Evolutionary conservation across 139 green algal genomes (phyloP).

Genomic region (Chlorella sp.): DNA sequence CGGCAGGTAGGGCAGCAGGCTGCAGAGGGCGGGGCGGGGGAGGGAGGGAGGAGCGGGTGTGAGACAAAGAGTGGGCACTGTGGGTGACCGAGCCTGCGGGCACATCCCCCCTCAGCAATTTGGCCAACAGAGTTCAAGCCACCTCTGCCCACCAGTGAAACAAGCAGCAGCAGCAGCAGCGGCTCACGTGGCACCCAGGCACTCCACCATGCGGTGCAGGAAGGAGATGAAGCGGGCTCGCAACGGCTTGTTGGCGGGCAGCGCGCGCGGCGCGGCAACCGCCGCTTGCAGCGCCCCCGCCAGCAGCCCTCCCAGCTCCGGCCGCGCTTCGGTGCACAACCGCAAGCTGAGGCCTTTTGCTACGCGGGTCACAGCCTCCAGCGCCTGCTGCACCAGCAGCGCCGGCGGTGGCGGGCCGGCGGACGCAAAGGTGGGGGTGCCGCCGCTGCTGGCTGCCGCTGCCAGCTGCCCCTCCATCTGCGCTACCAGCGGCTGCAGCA

Average conservation of each 20-base stretch:
- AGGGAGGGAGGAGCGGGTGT: no score
- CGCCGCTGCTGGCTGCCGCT: constrained; percentile 7
- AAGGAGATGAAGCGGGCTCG: constrained; percentile 79
- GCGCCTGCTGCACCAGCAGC: constrained; percentile 63
- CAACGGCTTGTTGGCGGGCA: constrained; percentile 69
- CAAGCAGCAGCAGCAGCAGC: not conserved
- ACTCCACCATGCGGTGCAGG: constrained; percentile 91
- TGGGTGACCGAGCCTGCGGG: no score
- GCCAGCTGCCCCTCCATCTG: constrained; percentile 58
- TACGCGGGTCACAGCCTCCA: constrained; percentile 80
- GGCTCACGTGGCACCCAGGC: constrained; percentile 51
- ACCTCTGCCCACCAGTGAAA: no score
- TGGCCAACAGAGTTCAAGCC: no score
- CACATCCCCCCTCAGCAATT: no score
- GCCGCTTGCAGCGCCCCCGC: constrained; percentile 4
- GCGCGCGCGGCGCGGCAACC: constrained; percentile 50
- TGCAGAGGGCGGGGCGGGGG: not conserved
- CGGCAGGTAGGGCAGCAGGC: constrained; percentile 68
- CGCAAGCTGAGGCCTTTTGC: constrained; percentile 83
- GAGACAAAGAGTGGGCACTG: not conserved
- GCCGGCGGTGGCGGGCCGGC: constrained; percentile 8
- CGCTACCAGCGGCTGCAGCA: constrained; percentile 71
- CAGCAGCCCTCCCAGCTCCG: constrained; percentile 66
- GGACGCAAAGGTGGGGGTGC: not conserved
- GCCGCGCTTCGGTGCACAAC: constrained; percentile 63